Percentiles rank a stretch among this genome's conserved stretches.
Conservation (phyloP, 1,284 basidiomycete genomes). For the Moesziomyces parantarcticus region DNA sequence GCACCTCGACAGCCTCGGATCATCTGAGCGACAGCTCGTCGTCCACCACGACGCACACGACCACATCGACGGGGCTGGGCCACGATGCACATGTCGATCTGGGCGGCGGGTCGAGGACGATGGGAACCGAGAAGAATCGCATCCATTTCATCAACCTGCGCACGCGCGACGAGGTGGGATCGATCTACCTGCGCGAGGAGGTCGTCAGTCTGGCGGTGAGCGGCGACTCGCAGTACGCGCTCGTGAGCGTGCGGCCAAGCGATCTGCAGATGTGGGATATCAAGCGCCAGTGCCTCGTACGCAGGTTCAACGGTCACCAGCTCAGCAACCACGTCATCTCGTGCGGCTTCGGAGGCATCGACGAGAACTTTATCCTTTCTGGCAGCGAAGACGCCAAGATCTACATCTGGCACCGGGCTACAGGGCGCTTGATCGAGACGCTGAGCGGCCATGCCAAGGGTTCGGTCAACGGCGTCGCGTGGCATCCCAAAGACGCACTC, state of each 20-base stretch:
- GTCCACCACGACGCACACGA: constrained; percentile 10
- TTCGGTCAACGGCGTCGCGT: constrained; percentile 93
- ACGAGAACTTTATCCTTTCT: constrained; percentile 87
- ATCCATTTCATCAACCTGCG: constrained; percentile 81
- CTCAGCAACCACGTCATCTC: constrained; percentile 78
- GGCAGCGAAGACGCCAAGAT: constrained; percentile 86
- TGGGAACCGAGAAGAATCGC: constrained; percentile 70
- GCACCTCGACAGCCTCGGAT: constrained; percentile 35
- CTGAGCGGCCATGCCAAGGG: constrained; percentile 85
- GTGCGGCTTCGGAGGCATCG: constrained; percentile 92
- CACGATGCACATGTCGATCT: constrained; percentile 29
- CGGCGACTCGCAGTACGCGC: constrained; percentile 83
- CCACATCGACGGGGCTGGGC: constrained; percentile 21
- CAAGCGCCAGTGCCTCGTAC: constrained; percentile 74
- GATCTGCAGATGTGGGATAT: constrained; percentile 91
- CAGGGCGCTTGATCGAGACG: constrained; percentile 82
- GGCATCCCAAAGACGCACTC: constrained; percentile 84
- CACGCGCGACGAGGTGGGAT: constrained; percentile 70
- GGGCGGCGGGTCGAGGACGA: constrained; percentile 68
- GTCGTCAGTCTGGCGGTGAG: constrained; percentile 79
- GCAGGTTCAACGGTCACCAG: constrained; percentile 54
- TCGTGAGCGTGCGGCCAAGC: constrained; percentile 77
- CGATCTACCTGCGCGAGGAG: constrained; percentile 74
- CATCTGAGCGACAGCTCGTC: constrained; percentile 35
- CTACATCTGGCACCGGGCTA: constrained; percentile 94